Evolutionary conservation across 2,329 filamentous ascomycete species (phyloP), one percentile per base, ranked within the genome.

Genomic region (Pleurostoma richardsiae): DNA sequence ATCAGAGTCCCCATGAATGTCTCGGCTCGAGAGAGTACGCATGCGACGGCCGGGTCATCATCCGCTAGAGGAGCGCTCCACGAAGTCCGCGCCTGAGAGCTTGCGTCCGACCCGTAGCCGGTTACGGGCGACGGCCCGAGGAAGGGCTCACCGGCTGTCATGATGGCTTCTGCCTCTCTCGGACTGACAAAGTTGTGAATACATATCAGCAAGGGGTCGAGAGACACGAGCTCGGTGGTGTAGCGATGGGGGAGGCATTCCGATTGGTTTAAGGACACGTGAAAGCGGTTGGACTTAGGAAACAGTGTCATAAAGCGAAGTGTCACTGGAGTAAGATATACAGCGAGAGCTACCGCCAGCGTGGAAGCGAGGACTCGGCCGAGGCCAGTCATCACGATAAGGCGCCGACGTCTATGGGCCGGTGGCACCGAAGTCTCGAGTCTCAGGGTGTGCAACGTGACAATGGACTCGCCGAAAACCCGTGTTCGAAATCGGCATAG

Each of bases 131-230:
- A 68, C 2, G 63, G 63, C 10, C 56, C 49, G 45, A 70, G 66
- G 30, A 51, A 54, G 4, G 54, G 45, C 10, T 59, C 55, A 43
- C 61, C 61, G 8, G 60, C 54, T 41, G 50, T 47, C 19, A 70
- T 59, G 6, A 70, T 52, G 26, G 56, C 54, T 1, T 53, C 46
- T 29, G 60, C 58, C 48, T 70, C 67, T 27, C 47, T 28, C 1
- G 59, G 50, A 2, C 54, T 47, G 41, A 67, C 55, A 56, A 71
- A 69, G 49, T 60, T 52, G 47, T 59, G 57, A 55, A 70, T 65
- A 52, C 68, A 68, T 49, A 70, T 62, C 3, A 69, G 57, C 2
- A 69, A 56, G 6, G 67, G 68, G 48, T 64, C 60, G 30, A 67
- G 56, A 10, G 67, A 70, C 31, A 70, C 54, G 28, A 70, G 56